Conservation (phyloP, 2,329 filamentous ascomycete species). For the Fusarium nygamai region DNA sequence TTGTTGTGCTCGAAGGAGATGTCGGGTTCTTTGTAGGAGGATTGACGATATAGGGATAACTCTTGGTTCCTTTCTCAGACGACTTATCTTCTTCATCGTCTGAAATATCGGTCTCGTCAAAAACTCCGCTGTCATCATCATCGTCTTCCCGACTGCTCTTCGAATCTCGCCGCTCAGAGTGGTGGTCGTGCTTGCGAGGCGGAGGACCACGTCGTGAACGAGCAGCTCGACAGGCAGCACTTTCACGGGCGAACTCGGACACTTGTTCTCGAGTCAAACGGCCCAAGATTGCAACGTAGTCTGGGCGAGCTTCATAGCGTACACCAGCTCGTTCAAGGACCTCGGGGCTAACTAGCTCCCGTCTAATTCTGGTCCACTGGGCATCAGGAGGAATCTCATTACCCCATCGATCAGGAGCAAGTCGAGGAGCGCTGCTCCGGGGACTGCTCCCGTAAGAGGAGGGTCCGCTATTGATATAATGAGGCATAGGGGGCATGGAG, state of each 20-base stretch:
- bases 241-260: constrained; percentile 60
- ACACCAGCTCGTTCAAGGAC: constrained; percentile 65
- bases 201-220: constrained; percentile 40
- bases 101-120: constrained; percentile 46
- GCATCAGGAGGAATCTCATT: constrained; percentile 65
- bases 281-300: constrained; percentile 70
- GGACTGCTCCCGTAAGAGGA: constrained; percentile 50
- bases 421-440: constrained; percentile 44
- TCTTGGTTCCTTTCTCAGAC: constrained; percentile 45
- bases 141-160: constrained; percentile 49
- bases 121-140: constrained; percentile 45
- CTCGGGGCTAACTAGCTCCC: constrained; percentile 66
- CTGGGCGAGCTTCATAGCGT: constrained; percentile 68
- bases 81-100: constrained; percentile 49
- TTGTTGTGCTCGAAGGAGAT: constrained; percentile 49
- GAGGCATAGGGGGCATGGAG: constrained; percentile 49
- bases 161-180: constrained; percentile 43
- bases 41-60: constrained; percentile 51
- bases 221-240: constrained; percentile 57
- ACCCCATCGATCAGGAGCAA: constrained; percentile 67
- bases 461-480: constrained; percentile 42
- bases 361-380: constrained; percentile 68
- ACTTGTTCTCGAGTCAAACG: constrained; percentile 63
- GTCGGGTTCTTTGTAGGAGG: constrained; percentile 48
- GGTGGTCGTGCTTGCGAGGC: constrained; percentile 11